A percentile compares a stretch with the other conserved stretches of the same genome.
phyloP scores from a whole-genome alignment of 73 alveolate species.

The Tetrahymena elliotti region DNA sequence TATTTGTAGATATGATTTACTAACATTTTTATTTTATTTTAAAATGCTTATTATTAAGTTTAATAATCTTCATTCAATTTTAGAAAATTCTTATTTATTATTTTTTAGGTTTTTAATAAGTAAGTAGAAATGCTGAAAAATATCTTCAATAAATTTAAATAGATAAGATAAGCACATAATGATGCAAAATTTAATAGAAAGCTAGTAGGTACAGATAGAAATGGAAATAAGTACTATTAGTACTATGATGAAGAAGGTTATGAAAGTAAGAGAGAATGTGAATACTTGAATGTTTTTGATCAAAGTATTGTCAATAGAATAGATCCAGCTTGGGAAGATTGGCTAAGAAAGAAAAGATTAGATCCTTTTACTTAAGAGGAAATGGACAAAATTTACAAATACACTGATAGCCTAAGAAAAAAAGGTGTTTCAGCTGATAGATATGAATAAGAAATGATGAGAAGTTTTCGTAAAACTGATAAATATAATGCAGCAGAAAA shows the following conservation, averaged over 20 bases:
- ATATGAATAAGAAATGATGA: background rate
- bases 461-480: background rate
- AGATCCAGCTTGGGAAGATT: background rate
- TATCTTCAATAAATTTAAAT: background rate
- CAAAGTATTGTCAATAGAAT: background rate
- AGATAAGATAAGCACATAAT: background rate
- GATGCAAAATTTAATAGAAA: background rate
- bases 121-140: background rate
- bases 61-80: slow-evolving; percentile 26
- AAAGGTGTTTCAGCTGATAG: background rate
- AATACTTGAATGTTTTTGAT: background rate
- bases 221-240: background rate
- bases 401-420: background rate
- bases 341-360: background rate
- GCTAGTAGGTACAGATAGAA: background rate
- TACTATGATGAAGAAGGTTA: background rate
- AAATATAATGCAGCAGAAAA: background rate
- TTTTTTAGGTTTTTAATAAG: background rate
- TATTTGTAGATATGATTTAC: background rate
- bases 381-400: background rate
- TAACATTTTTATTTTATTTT: too few species aligned
- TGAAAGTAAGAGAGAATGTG: background rate
- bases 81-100: background rate
- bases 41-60: background rate
- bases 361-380: background rate